phyloP scores from a whole-genome alignment of 2,329 filamentous ascomycete species.

The Coniochaeta sp. region DNA sequence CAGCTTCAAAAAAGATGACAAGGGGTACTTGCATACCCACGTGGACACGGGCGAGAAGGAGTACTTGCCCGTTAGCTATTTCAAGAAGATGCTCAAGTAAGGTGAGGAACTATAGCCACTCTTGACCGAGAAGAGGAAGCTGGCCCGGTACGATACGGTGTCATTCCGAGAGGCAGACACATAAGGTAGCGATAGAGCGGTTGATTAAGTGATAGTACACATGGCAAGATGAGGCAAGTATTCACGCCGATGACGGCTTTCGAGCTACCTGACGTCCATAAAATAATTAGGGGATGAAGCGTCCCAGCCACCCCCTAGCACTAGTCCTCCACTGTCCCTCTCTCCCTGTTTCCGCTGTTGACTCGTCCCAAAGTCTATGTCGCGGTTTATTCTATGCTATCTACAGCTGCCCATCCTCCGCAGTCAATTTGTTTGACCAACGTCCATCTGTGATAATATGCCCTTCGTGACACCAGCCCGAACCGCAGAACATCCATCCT shows the following conservation, averaged over 20 bases:
- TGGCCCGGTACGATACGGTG: not conserved
- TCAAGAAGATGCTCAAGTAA: not conserved
- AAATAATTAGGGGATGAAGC: not conserved
- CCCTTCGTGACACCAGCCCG: not conserved
- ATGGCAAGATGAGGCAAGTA: not conserved
- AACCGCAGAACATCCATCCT: not conserved
- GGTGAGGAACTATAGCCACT: not conserved
- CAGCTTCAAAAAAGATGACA: not conserved
- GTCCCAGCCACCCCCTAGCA: not conserved
- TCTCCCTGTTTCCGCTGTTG: not conserved
- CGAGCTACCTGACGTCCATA: not conserved
- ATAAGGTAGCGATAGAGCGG: not conserved
- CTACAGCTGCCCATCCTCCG: not conserved
- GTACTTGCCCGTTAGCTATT: not conserved
- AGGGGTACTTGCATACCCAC: constrained; percentile 1
- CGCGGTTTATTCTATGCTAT: not conserved
- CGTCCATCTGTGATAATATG: not conserved
- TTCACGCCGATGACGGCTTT: not conserved
- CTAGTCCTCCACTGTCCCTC: not conserved
- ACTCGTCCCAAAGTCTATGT: not conserved
- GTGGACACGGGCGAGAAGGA: not conserved
- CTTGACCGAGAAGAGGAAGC: not conserved
- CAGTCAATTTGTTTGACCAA: not conserved
- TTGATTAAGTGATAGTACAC: not conserved
- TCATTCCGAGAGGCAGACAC: not conserved